Evolutionary conservation across 2,329 filamentous ascomycete genomes (phyloP).

Genomic region (Tolypocladium inflatum): DNA sequence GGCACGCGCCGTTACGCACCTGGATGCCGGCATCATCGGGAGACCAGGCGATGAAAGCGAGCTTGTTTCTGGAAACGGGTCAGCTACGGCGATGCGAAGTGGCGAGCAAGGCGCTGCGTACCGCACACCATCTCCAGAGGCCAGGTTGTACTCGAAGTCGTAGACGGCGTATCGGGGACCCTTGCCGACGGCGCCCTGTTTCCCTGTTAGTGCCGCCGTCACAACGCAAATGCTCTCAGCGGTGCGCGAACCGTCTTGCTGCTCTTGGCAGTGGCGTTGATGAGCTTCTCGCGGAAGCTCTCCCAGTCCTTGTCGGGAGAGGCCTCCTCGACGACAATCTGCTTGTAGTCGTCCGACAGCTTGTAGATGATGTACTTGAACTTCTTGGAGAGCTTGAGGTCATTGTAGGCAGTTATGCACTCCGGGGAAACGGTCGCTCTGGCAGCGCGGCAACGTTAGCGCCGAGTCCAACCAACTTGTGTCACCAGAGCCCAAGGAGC

Average conservation of each 20-base stretch:
- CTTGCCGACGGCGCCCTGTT: conserved; percentile 47
- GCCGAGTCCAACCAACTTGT: conserved; percentile 6
- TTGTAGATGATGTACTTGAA: conserved; percentile 85
- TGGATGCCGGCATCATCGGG: conserved; percentile 72
- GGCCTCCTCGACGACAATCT: conserved; percentile 72
- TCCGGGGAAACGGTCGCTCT: conserved; percentile 66
- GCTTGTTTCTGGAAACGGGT: conserved; percentile 53
- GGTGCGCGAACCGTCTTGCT: conserved; percentile 48
- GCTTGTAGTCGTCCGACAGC: conserved; percentile 72
- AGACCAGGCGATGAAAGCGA: conserved; percentile 71
- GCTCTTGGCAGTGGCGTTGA: conserved; percentile 64
- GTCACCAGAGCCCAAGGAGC: conserved; percentile 10
- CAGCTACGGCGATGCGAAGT: conserved; percentile 8
- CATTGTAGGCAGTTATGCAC: conserved; percentile 65
- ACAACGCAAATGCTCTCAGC: not conserved
- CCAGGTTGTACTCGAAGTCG: conserved; percentile 70
- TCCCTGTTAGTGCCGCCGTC: not conserved
- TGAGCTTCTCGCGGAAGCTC: conserved; percentile 65
- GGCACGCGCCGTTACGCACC: conserved; percentile 30
- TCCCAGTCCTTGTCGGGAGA: conserved; percentile 60
- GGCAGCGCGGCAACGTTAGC: conserved; percentile 15
- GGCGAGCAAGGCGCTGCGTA: conserved; percentile 22
- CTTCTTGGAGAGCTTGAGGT: conserved; percentile 74
- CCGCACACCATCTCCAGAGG: conserved; percentile 64
- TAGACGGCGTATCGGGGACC: conserved; percentile 78